Evolutionary conservation across 1,284 basidiomycete species (phyloP).

Genomic region (Trichosporon coremiiforme): DNA sequence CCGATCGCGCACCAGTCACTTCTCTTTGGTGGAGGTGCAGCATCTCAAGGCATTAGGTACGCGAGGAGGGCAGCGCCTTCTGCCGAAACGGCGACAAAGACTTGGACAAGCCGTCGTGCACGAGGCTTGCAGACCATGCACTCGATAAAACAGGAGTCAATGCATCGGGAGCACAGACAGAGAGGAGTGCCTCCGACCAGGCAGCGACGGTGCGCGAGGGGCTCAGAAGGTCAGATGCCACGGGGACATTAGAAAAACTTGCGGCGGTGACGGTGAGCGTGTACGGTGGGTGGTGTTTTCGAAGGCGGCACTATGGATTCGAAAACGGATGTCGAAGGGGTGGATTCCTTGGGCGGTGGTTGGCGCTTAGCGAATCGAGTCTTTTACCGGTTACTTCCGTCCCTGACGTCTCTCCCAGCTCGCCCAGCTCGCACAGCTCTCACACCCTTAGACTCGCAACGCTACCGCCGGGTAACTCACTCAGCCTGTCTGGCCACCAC

Average conservation of each 20-base stretch:
- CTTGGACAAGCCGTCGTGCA: neutral
- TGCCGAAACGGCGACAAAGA: neutral
- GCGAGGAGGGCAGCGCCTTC: neutral
- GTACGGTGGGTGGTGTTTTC: neutral
- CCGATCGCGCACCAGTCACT: neutral
- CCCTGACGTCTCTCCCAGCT: neutral
- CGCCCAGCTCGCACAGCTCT: too few relatives aligned
- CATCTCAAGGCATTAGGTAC: neutral
- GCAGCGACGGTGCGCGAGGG: too few relatives aligned
- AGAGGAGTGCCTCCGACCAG: too few relatives aligned
- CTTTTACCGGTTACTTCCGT: constrained; percentile 17
- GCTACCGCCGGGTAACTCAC: constrained; percentile 18
- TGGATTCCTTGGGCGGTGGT: neutral
- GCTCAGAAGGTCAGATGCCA: too few relatives aligned
- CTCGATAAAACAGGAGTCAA: neutral
- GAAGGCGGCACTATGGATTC: neutral
- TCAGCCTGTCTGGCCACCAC: neutral
- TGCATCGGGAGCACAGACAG: neutral
- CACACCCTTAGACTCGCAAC: neutral
- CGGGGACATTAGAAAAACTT: neutral
- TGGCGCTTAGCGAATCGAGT: constrained; percentile 16
- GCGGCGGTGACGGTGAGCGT: too few relatives aligned
- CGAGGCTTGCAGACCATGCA: neutral
- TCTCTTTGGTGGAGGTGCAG: neutral
- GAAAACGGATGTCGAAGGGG: neutral